phyloP scores from a whole-genome alignment of 495 filamentous ascomycete genomes.

The Aspergillus olivimuriae region DNA sequence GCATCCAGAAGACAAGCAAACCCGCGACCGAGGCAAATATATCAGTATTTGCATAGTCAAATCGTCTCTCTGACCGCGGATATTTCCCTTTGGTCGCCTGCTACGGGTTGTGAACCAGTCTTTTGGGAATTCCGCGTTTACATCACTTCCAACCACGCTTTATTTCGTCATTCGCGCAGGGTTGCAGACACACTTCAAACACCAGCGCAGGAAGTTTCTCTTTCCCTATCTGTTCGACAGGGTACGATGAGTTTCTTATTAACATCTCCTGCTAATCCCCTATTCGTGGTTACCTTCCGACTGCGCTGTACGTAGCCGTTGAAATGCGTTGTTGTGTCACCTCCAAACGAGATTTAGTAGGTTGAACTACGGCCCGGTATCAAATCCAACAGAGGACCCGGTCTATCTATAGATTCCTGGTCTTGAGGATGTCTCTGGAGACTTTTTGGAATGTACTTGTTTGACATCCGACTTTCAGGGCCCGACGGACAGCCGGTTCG shows the following conservation, averaged over 20 bases:
- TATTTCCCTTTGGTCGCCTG: too few species aligned
- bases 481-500: too few species aligned
- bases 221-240: background rate
- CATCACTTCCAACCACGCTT: background rate
- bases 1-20: slow-evolving; percentile 3
- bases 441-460: too few species aligned
- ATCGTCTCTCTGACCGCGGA: background rate
- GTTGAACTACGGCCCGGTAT: slow-evolving; percentile 1
- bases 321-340: slow-evolving; percentile 21
- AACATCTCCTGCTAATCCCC: slow-evolving; percentile 13
- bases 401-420: background rate
- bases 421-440: too few species aligned
- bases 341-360: background rate
- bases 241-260: background rate
- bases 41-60: too few species aligned
- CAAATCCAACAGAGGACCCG: background rate
- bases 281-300: slow-evolving; percentile 18
- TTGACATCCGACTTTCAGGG: too few species aligned
- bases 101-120: background rate
- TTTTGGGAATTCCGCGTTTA: background rate
- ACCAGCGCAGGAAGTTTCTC: background rate
- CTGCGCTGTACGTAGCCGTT: slow-evolving; percentile 18
- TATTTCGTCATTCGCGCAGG: background rate
- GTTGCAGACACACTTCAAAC: background rate
- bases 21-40: background rate